Conservation (phyloP, 768 basidiomycete species). For the Leucocoprinus leucothites region DNA sequence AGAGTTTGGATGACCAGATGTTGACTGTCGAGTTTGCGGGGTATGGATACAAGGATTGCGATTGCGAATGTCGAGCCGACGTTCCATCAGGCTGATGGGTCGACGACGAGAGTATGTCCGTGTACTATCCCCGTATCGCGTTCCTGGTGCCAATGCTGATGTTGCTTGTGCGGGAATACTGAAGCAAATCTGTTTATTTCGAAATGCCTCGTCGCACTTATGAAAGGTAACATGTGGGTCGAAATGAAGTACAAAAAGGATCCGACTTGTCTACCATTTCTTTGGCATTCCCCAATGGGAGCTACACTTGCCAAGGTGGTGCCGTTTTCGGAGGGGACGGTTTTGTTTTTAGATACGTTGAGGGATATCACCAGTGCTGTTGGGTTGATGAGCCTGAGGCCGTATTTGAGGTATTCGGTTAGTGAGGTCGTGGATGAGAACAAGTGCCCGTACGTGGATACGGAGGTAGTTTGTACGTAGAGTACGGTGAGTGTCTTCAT, state of each 20-base stretch:
- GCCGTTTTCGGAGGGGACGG: slow-evolving; percentile 83
- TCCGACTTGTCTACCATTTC: slow-evolving; percentile 96
- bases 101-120: slow-evolving; percentile 81
- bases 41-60: slow-evolving; percentile 95
- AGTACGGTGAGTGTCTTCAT: slow-evolving; percentile 57
- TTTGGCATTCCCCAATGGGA: slow-evolving; percentile 68
- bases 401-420: slow-evolving; percentile 73
- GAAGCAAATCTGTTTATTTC: slow-evolving; percentile 95
- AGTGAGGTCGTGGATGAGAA: slow-evolving; percentile 77
- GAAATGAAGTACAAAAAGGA: slow-evolving; percentile 89
- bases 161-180: slow-evolving; percentile 79
- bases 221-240: slow-evolving; percentile 99
- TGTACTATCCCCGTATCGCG: too few relatives aligned
- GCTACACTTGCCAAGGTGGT: slow-evolving; percentile 74
- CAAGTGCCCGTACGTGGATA: slow-evolving; percentile 85
- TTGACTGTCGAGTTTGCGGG: slow-evolving; percentile 99
- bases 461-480: slow-evolving; percentile 89
- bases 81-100: slow-evolving; percentile 98
- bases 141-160: neutral
- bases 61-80: slow-evolving; percentile 98
- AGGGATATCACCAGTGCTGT: slow-evolving; percentile 73
- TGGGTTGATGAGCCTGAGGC: slow-evolving; percentile 72
- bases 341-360: slow-evolving; percentile 89
- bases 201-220: slow-evolving; percentile 94
- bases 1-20: too few relatives aligned